These are phyloP conservation scores for Colletotrichum euphorbiae DNA, from an alignment of 2,329 filamentous ascomycete genomes.

Conservation along the genomic window DNA sequence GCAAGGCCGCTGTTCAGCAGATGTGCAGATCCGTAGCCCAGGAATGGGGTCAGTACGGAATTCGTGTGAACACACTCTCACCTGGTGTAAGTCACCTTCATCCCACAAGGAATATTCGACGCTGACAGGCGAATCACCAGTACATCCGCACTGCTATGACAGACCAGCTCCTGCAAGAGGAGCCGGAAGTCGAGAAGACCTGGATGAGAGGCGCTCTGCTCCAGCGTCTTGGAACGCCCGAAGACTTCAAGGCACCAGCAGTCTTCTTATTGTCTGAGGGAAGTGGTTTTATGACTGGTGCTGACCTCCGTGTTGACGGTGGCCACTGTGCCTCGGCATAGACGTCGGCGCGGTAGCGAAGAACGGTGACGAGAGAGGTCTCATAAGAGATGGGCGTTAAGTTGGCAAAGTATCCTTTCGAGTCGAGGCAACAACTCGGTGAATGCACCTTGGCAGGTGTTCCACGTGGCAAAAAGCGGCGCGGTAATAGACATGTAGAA, in stretches of 20 bases:
- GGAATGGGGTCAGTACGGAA: conserved; percentile 72
- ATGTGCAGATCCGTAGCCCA: conserved; percentile 69
- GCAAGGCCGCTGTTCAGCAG: conserved; percentile 71
- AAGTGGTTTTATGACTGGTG: conserved; percentile 68
- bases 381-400: not conserved
- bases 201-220: conserved; percentile 67
- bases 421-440: not conserved
- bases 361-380: not conserved
- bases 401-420: not conserved
- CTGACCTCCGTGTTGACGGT: conserved; percentile 67
- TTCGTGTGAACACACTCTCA: conserved; percentile 74
- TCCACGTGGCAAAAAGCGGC: not conserved
- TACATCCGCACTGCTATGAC: conserved; percentile 63
- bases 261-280: conserved; percentile 69
- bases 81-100: conserved; percentile 59
- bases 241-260: conserved; percentile 68
- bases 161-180: conserved; percentile 55
- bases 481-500: conserved; percentile 15
- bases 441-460: not conserved
- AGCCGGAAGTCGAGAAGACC: conserved; percentile 62
- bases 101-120: not conserved
- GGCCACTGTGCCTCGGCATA: conserved; percentile 60
- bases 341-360: not conserved
- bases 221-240: conserved; percentile 63
- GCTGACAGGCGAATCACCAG: conserved; percentile 37